Conservation (phyloP, 2,329 filamentous ascomycete genomes). For the Xylariaceae sp. region DNA sequence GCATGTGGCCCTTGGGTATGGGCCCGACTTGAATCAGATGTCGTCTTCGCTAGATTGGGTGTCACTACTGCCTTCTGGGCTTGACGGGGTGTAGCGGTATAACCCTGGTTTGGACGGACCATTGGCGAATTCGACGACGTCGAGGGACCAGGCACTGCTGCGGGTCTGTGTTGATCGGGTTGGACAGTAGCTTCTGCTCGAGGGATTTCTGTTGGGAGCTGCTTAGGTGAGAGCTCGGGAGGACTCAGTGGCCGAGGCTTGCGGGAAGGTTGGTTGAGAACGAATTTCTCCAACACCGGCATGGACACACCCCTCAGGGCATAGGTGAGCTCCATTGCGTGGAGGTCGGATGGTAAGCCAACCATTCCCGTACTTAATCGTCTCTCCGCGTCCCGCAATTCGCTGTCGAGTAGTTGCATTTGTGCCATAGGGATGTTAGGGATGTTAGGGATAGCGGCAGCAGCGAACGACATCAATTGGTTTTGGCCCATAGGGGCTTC, state of each 20-base stretch:
- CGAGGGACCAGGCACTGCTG: not conserved
- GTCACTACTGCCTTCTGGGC: constrained; percentile 7
- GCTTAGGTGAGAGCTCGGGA: constrained; percentile 37
- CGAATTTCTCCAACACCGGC: constrained; percentile 35
- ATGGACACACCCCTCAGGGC: constrained; percentile 34
- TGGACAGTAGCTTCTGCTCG: constrained; percentile 10
- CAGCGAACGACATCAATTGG: not conserved
- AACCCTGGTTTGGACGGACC: constrained; percentile 10
- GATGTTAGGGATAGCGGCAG: constrained; percentile 3
- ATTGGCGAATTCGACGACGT: constrained; percentile 1
- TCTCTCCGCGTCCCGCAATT: constrained; percentile 26
- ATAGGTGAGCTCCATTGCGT: constrained; percentile 29
- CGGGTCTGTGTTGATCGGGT: not conserved
- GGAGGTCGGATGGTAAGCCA: constrained; percentile 28
- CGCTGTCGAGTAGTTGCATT: constrained; percentile 5
- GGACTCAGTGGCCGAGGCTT: constrained; percentile 28
- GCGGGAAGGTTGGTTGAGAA: constrained; percentile 29
- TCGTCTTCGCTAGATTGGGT: constrained; percentile 1
- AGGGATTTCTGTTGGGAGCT: constrained; percentile 28
- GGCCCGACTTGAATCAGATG: constrained; percentile 3
- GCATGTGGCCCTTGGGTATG: constrained; percentile 11
- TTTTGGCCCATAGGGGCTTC: not conserved
- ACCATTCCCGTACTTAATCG: constrained; percentile 35
- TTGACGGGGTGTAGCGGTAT: constrained; percentile 4
- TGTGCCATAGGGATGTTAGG: not conserved